Percentiles rank a stretch among this genome's conserved stretches.
Conservation (phyloP, 345 rosid species). For the Arabis hirsuta region DNA sequence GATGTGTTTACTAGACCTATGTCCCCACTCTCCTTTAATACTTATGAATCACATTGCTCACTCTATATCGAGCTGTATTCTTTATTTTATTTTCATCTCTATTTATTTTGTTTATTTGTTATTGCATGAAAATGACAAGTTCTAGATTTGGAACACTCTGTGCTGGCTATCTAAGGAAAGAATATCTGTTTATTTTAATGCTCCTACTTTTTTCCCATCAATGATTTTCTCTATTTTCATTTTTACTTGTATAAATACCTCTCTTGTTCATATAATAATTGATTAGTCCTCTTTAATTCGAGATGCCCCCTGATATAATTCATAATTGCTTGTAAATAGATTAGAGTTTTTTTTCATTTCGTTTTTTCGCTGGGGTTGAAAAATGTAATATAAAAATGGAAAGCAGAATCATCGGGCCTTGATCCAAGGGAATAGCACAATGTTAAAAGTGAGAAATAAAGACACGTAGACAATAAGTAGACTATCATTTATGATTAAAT, state of each 20-base stretch:
- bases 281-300: neutral
- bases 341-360: too few relatives aligned
- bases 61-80: conserved; percentile 39
- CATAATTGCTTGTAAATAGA: too few relatives aligned
- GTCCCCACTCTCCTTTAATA: conserved; percentile 35
- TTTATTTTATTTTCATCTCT: neutral
- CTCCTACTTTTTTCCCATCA: conserved; percentile 2
- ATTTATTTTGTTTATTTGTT: neutral
- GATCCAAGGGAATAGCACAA: conserved; percentile 15
- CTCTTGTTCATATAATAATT: too few relatives aligned
- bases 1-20: conserved; percentile 17
- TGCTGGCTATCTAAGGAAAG: conserved; percentile 42
- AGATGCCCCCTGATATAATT: neutral
- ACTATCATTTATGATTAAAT: neutral
- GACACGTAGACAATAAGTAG: neutral
- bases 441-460: neutral
- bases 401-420: conserved; percentile 21
- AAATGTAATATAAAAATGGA: neutral
- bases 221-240: neutral
- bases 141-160: conserved; percentile 47
- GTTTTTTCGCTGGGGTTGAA: too few relatives aligned
- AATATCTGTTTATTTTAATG: conserved; percentile 42
- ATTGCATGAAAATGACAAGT: conserved; percentile 42
- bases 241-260: too few relatives aligned
- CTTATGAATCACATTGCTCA: conserved; percentile 29